A percentile compares a stretch with the other conserved stretches of the same genome.
phyloP scores from a whole-genome alignment of 73 alveolate species.

The Tetrahymena thermophila region DNA sequence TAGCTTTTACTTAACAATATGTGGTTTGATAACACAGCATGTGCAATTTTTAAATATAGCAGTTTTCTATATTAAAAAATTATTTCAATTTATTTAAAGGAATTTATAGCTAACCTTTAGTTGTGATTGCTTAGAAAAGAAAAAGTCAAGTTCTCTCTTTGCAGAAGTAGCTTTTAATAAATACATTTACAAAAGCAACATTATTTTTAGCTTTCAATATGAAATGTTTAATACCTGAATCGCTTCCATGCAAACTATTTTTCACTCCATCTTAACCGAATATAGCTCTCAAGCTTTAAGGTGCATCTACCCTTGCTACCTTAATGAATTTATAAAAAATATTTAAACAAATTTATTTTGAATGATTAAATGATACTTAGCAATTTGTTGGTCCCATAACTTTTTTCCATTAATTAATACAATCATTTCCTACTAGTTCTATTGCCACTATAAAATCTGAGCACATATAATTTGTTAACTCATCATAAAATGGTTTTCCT shows the following conservation, averaged over 20 bases:
- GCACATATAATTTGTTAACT: constrained; percentile 69
- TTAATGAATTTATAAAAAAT: neutral
- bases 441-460: constrained; percentile 89
- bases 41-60: constrained; percentile 88
- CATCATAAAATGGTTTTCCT: constrained; percentile 86
- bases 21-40: constrained; percentile 92
- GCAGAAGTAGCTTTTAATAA: constrained; percentile 61
- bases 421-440: constrained; percentile 88
- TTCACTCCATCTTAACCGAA: constrained; percentile 91
- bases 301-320: constrained; percentile 87
- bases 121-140: constrained; percentile 61
- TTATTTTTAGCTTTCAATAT: neutral
- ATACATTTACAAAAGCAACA: neutral
- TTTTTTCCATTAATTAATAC: constrained; percentile 81
- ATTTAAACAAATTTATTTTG: neutral
- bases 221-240: constrained; percentile 43
- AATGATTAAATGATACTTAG: neutral
- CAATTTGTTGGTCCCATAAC: constrained; percentile 92
- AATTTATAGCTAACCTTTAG: neutral
- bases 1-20: constrained; percentile 65
- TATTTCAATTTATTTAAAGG: neutral
- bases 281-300: constrained; percentile 85
- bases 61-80: constrained; percentile 21
- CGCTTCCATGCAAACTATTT: constrained; percentile 93
- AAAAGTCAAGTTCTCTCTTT: constrained; percentile 78